Evolutionary conservation across 257 asterid species (phyloP).

Genomic region (Solanum sitiens): DNA sequence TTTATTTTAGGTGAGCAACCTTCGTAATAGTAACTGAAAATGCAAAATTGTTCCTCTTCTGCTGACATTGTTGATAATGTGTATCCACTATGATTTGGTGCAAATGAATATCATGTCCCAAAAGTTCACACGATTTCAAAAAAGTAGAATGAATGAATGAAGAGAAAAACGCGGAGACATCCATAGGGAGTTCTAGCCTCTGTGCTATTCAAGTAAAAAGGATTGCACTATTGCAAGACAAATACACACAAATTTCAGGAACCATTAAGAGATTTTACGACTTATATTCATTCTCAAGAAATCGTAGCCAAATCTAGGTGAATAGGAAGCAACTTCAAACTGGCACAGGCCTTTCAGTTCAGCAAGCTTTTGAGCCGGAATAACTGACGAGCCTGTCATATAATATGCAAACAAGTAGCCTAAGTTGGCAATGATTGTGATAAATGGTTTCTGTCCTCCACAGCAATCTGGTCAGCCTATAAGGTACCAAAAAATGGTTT

Average conservation of each 20-base stretch:
- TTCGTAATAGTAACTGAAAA: neutral
- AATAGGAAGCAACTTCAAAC: conserved; percentile 64
- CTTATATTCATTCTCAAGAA: neutral
- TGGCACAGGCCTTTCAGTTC: conserved; percentile 55
- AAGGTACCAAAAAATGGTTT: neutral
- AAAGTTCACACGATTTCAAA: neutral
- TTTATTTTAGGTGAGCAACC: neutral
- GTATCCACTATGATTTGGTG: neutral
- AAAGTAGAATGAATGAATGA: neutral
- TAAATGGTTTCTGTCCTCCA: neutral
- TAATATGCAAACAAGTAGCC: neutral
- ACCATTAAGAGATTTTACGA: neutral
- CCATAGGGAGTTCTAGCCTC: too few species aligned
- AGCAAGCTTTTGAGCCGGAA: conserved; percentile 53
- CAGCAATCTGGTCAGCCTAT: neutral
- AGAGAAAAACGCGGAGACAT: neutral
- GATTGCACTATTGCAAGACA: neutral
- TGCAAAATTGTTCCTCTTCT: neutral
- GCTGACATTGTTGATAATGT: neutral
- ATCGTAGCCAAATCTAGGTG: conserved; percentile 55
- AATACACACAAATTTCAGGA: neutral
- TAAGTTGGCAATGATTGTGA: neutral
- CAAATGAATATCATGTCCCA: neutral
- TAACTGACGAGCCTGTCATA: conserved; percentile 59
- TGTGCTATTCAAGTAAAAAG: too few species aligned